These are phyloP conservation scores for Xylariomycetidae sp. DNA, from an alignment of 2,329 filamentous ascomycete genomes.

Conservation along the genomic window DNA sequence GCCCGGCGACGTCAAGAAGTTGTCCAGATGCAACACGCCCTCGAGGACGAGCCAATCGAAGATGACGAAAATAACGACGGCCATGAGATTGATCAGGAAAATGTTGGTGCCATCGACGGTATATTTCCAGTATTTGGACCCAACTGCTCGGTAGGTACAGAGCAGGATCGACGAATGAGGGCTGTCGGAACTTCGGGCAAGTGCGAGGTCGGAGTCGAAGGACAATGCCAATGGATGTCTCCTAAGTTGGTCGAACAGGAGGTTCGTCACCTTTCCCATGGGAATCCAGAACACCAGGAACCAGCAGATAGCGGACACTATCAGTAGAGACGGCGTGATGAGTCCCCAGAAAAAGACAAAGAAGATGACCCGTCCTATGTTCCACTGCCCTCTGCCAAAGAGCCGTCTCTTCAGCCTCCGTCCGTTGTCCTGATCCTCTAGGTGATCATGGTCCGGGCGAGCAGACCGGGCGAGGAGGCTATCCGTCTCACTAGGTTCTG, in stretches of 20 bases:
- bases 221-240: constrained; percentile 88
- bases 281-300: constrained; percentile 96
- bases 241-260: constrained; percentile 85
- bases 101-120: constrained; percentile 98
- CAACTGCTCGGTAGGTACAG: constrained; percentile 94
- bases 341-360: constrained; percentile 94
- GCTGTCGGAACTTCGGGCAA: constrained; percentile 63
- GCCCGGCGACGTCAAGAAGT: constrained; percentile 71
- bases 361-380: constrained; percentile 87
- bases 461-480: constrained; percentile 67
- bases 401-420: constrained; percentile 68
- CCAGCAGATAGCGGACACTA: constrained; percentile 89
- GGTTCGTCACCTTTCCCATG: constrained; percentile 91
- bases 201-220: constrained; percentile 80
- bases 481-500: constrained; percentile 75
- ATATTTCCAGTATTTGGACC: constrained; percentile 97
- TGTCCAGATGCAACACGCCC: constrained; percentile 60
- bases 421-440: constrained; percentile 24
- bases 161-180: constrained; percentile 81
- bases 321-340: constrained; percentile 76
- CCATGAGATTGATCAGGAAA: constrained; percentile 95
- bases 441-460: constrained; percentile 46
- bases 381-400: constrained; percentile 96
- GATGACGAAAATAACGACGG: constrained; percentile 88
- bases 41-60: constrained; percentile 83